Base-by-base conservation (phyloP, 129 eudicot species). In the Flaveria robusta region DNA sequence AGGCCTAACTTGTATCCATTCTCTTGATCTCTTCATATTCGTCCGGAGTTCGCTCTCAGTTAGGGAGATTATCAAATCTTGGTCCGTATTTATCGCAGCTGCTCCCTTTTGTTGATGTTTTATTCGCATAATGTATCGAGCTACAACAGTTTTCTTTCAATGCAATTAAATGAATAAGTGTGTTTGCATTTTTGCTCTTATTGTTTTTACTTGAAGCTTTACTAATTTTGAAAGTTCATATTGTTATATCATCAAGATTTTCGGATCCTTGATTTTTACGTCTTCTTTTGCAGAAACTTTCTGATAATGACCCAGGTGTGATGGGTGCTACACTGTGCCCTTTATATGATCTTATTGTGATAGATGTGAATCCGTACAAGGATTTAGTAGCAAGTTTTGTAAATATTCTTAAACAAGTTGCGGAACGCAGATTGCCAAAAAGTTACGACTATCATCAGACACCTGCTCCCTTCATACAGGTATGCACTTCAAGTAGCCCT, bases 381-480 rank as follows among this genome's bases (percentile, higher is more conserved):
- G 99, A 95, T 77, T 81, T 95, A 75, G 97, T 91, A 62, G 86
- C 84, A 50, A 95, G 97, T 85, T 87, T 91, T 77, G 99, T 91
- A 27, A 91, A 88, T 84, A 95, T 95, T 83, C 91, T 95, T 63
- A 95, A 95, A 82, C 99, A 95, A 95, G 96, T 95, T 66, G 97
- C 99, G 26, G 99, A 95, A 45, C 97, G 96, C 64, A 89, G 96
- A 86, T 76, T 95, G 81, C 99, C 99, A 18, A 95, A 95, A 83
- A 89, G 89, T 82, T 95, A 91, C 75, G 99, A 95, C 74, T 95
- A 95, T 88, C 99, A 95, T 85, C 99, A 95, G 86, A 95, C 90
- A 86, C 99, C 99, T 63, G 99, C 99, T 81, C 99, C 99, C 66
- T 95, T 95, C 83, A 87, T 95, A 82, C 99, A 95, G 97, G 99